Base-by-base conservation (phyloP, 257 asterid genomes). In the Ophiorrhiza pumila region DNA sequence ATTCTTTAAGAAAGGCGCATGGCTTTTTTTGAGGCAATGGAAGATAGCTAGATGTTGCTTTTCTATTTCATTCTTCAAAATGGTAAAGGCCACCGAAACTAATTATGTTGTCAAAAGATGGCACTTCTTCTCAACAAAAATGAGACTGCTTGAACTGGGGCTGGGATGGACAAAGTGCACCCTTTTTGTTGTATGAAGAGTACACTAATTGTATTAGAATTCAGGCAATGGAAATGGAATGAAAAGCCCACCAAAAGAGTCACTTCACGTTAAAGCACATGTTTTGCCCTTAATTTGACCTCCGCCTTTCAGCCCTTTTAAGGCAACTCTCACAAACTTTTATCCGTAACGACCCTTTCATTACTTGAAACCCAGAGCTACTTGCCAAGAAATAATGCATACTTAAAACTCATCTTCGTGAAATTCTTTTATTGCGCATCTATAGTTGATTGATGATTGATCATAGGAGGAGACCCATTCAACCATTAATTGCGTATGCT, bases 231-330 rank as follows among this genome's bases (percentile, higher is more conserved):
- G 81, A 86, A 70, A 42, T 70, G 65, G 65, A 55, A 55, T 37
- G 29, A 39, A 55, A 82, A 82, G 78, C 82, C 86, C 80, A 80
- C 78, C 73, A 65, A 77, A 71, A 52, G 49, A 53, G 78, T 52
- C 72, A 73, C 73, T 37, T 74, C 83, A 31, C 52, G 34, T 31
- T 56, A 61, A 1, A 56, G 49, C 83, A 71, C 55, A 74, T 71
- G 41, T 76, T 68, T 80, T 67, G 75, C 83, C 63, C 85, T 82
- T 67, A 80, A 70, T 82, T 89, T 84, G 91, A 85, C 87, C 88
- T 86, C 75, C 76, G 78, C 69, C 95, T 90, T 91, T 91, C 97
- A 84, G 78, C 93, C 87, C 96, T 91, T 91, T 91, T 87, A 80
- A 87, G 86, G 97, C 73, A 46, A 53, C 39, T 74, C 72, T 73